Conservation (phyloP, 1,139 yeast genomes). For the Diutina scorzettiae region DNA sequence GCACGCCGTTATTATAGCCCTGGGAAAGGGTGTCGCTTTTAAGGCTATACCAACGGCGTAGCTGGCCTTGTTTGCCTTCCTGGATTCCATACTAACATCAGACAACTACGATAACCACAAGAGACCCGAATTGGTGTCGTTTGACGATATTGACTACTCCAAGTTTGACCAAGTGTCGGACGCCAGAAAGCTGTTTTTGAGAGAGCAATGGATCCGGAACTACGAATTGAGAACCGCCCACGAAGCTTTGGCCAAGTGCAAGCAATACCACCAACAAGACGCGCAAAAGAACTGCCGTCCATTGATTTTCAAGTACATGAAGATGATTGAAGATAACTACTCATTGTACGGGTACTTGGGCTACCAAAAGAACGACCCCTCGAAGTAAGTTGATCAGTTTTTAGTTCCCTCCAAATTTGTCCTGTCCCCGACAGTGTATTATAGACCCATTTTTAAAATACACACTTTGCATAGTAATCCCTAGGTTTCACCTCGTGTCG, state of each 20-base stretch:
- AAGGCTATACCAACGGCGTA: too few species aligned
- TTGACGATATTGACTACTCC: slow-evolving; percentile 71
- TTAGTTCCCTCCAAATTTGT: not conserved
- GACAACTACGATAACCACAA: slow-evolving; percentile 33
- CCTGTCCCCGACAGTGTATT: not conserved
- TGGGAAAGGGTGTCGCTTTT: too few species aligned
- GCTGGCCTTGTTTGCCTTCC: too few species aligned
- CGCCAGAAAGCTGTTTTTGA: slow-evolving; percentile 66
- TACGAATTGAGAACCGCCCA: slow-evolving; percentile 59
- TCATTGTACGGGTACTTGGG: slow-evolving; percentile 65
- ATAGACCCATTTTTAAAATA: too few species aligned
- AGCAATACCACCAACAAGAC: slow-evolving; percentile 65
- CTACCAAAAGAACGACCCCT: slow-evolving; percentile 77
- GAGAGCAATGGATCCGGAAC: slow-evolving; percentile 73
- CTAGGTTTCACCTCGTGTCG: too few species aligned
- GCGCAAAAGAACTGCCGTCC: slow-evolving; percentile 57
- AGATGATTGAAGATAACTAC: slow-evolving; percentile 51
- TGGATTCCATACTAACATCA: slow-evolving; percentile 4
- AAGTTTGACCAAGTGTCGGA: slow-evolving; percentile 48
- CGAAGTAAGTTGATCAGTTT: slow-evolving; percentile 32
- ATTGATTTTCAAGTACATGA: slow-evolving; percentile 63
- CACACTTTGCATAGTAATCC: too few species aligned
- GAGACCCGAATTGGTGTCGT: slow-evolving; percentile 69
- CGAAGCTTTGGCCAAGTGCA: slow-evolving; percentile 64
- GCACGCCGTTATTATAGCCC: too few species aligned